Percentiles rank a stretch among this genome's conserved stretches.
Evolutionary conservation across 129 eudicot species (phyloP).

Genomic region (Chrysanthemum lavandulifolium): DNA sequence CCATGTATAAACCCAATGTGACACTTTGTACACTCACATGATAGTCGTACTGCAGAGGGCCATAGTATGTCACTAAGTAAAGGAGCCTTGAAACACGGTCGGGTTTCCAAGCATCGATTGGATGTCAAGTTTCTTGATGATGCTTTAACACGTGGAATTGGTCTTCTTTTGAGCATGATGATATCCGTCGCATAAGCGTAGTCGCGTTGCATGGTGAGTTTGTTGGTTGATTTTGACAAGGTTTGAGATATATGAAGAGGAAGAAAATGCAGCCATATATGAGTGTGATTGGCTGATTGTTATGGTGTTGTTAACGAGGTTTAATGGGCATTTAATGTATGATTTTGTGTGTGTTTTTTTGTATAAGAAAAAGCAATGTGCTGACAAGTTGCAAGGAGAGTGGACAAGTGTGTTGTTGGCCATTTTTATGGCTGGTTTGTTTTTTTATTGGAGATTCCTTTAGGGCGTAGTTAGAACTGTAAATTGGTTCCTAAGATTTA

Average conservation of each 20-base stretch:
- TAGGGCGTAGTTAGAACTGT: too few relatives aligned
- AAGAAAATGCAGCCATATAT: slow-evolving; percentile 24
- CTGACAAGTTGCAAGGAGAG: slow-evolving; percentile 23
- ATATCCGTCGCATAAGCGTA: slow-evolving; percentile 6
- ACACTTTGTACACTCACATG: too few relatives aligned
- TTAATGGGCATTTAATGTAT: slow-evolving; percentile 2
- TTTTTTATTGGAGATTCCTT: too few relatives aligned
- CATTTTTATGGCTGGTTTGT: too few relatives aligned
- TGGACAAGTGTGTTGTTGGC: slow-evolving; percentile 38
- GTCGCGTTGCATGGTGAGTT: slow-evolving; percentile 25
- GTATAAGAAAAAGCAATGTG: neutral
- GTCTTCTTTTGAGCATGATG: slow-evolving; percentile 8
- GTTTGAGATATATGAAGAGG: slow-evolving; percentile 25
- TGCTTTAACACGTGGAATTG: neutral
- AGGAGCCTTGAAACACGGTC: slow-evolving; percentile 63
- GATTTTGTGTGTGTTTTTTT: neutral
- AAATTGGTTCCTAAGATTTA: too few relatives aligned
- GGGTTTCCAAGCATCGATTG: slow-evolving; percentile 62
- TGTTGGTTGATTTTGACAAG: slow-evolving; percentile 23
- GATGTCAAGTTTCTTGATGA: slow-evolving; percentile 39
- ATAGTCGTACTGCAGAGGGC: slow-evolving; percentile 99
- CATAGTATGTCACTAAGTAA: slow-evolving; percentile 78
- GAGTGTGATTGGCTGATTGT: neutral
- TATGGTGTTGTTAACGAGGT: slow-evolving; percentile 4
- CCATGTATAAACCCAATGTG: too few relatives aligned